Evolutionary conservation across 805 yeast species (phyloP), one percentile per base, ranked within the genome.

Genomic region (Starmerella ratchasimensis): DNA sequence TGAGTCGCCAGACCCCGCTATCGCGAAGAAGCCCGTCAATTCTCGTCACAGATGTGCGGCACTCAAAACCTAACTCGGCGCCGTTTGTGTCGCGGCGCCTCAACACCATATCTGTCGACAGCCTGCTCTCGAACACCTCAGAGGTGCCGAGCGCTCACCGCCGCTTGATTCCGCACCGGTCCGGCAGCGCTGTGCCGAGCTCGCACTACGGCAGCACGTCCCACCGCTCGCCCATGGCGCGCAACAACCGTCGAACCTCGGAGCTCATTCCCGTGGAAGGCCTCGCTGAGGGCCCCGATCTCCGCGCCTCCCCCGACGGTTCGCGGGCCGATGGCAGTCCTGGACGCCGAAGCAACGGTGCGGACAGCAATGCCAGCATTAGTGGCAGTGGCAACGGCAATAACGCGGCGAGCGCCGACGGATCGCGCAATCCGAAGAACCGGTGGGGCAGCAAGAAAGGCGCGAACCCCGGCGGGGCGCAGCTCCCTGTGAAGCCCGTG

Each of bases 21-120:
- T 82, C 94, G 11, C 81, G 80, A 50, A 62, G 96, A 50, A 81
- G 95, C 22, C 96, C 97, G 9, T 81, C 94, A 1, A 86, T 86
- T 52, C 66, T 86, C 40, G 97, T 86, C 27, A 88, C 97, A 0
- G 97, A 86, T 60, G 73, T 81, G 2, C 65, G 97, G 43, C 64
- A 59, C 38, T 58, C 63, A 17, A 65, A 65, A 44, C 41, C 44
- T 32, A 39, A 46, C 17, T 44, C 61, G 19, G 60, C 64, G 6
- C 62, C 61, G 15, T 58, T 43, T 56, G 70, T 81, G 75, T 66
- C 90, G 14, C 53, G 63, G 23, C 69, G 72, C 42, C 80, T 80
- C 54, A 74, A 86, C 27, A 76, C 77, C 39, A 81, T 86, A 4
- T 77, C 93, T 0, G 79, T 86, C 4, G 84, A 83, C 39, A 77